phyloP scores from a whole-genome alignment of 139 green algal genomes.

The Cymbomonas tetramitiformis region DNA sequence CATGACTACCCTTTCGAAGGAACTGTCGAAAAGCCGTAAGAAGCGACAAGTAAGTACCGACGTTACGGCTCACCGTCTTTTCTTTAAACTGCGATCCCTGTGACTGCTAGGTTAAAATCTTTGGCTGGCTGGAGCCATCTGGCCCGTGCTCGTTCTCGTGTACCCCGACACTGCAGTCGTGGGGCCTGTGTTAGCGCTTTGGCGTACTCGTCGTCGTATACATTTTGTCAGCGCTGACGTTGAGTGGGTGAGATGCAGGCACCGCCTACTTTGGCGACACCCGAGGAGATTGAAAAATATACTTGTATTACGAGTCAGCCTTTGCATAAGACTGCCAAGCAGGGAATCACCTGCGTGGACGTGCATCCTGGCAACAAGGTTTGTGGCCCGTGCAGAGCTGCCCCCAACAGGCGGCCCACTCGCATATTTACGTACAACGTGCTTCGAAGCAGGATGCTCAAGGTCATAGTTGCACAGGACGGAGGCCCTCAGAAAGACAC shows the following conservation, averaged over 20 bases:
- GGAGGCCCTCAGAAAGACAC: too few species aligned
- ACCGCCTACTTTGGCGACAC: constrained; percentile 10
- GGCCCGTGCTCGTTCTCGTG: too few species aligned
- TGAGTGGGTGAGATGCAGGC: constrained; percentile 17
- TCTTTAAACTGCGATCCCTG: neutral
- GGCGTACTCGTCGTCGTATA: neutral
- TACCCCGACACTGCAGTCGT: too few species aligned
- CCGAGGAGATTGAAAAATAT: constrained; percentile 45
- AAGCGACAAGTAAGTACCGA: constrained; percentile 48
- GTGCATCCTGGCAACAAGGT: constrained; percentile 34
- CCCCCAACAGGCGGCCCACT: neutral
- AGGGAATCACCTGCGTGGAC: constrained; percentile 61
- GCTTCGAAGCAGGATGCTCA: too few species aligned
- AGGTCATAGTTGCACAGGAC: too few species aligned
- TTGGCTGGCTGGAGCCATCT: too few species aligned
- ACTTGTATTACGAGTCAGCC: constrained; percentile 43
- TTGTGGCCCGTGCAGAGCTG: neutral
- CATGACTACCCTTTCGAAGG: constrained; percentile 15
- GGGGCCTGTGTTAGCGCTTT: too few species aligned
- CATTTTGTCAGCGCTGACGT: neutral
- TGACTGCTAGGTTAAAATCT: too few species aligned
- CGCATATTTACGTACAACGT: too few species aligned
- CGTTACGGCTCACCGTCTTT: neutral
- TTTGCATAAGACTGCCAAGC: constrained; percentile 73
- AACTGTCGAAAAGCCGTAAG: constrained; percentile 60